Percentiles rank a stretch among this genome's conserved stretches.
Evolutionary conservation across 495 filamentous ascomycete species (phyloP).

Genomic region (Evernia prunastri): DNA sequence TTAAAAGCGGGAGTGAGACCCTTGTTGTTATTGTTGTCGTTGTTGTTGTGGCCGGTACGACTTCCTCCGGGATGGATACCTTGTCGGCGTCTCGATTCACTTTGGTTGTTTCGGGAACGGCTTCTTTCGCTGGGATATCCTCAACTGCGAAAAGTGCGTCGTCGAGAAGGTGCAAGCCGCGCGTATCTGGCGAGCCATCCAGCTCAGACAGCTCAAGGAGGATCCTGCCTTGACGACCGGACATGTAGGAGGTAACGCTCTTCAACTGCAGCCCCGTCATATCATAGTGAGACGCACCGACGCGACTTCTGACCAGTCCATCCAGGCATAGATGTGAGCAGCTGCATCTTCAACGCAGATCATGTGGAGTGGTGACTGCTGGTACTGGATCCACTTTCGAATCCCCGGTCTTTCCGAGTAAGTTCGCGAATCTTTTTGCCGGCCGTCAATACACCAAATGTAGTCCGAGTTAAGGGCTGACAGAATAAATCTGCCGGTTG

Average conservation of each 20-base stretch:
- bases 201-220: slow-evolving; percentile 28
- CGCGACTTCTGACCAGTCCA: slow-evolving; percentile 28
- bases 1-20: too few species aligned
- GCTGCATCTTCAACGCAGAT: slow-evolving; percentile 26
- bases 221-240: slow-evolving; percentile 8
- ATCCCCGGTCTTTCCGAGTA: slow-evolving; percentile 16
- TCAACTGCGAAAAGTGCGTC: slow-evolving; percentile 9
- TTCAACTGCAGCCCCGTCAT: not conserved
- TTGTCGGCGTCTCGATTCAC: not conserved
- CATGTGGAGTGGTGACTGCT: slow-evolving; percentile 20
- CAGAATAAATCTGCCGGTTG: slow-evolving; percentile 24
- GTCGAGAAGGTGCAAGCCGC: slow-evolving; percentile 22
- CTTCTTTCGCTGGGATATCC: not conserved
- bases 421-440: slow-evolving; percentile 7
- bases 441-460: slow-evolving; percentile 24
- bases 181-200: slow-evolving; percentile 25
- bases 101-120: not conserved
- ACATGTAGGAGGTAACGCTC: not conserved
- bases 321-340: slow-evolving; percentile 26
- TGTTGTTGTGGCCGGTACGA: too few species aligned
- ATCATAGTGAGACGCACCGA: slow-evolving; percentile 18
- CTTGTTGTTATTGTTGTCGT: too few species aligned
- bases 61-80: not conserved
- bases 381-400: slow-evolving; percentile 27
- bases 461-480: slow-evolving; percentile 27